Percentiles rank a stretch among this genome's conserved stretches.
phyloP scores from a whole-genome alignment of 2,329 filamentous ascomycete genomes.

The Apiospora aurea region DNA sequence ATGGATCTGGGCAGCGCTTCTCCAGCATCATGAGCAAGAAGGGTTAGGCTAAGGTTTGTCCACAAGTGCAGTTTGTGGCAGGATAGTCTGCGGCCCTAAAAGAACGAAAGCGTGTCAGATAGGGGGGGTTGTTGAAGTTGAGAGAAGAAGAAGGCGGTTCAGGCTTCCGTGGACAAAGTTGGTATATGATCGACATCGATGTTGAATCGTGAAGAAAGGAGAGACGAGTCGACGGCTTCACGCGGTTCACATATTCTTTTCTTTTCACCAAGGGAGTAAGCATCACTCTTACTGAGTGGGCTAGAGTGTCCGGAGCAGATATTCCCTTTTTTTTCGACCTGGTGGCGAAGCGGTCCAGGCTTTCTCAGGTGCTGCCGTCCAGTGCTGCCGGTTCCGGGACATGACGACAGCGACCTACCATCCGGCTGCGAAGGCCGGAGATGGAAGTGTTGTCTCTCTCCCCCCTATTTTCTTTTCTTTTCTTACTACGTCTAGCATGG shows the following conservation, averaged over 20 bases:
- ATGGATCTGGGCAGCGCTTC: too few species aligned
- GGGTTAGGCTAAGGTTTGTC: too few species aligned
- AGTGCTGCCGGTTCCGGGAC: conserved; percentile 3
- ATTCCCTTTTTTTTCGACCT: neutral
- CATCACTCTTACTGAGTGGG: too few species aligned
- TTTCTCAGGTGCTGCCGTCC: neutral
- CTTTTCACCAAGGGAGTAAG: too few species aligned
- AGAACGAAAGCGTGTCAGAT: neutral
- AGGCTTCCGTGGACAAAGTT: neutral
- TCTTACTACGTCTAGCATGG: neutral
- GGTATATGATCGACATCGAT: neutral
- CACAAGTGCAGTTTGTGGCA: neutral
- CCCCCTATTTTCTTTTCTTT: neutral
- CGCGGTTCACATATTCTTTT: neutral
- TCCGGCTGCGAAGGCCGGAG: neutral
- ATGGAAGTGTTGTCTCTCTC: neutral
- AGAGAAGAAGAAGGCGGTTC: neutral
- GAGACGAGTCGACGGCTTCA: neutral
- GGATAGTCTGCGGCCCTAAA: neutral
- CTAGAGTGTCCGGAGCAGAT: too few species aligned
- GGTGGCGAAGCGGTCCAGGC: neutral
- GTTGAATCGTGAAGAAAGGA: neutral
- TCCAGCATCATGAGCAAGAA: too few species aligned
- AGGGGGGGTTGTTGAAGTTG: neutral
- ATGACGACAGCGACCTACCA: conserved; percentile 6